Conservation (phyloP, 441 rosid species). For the Geranium incanum region DNA sequence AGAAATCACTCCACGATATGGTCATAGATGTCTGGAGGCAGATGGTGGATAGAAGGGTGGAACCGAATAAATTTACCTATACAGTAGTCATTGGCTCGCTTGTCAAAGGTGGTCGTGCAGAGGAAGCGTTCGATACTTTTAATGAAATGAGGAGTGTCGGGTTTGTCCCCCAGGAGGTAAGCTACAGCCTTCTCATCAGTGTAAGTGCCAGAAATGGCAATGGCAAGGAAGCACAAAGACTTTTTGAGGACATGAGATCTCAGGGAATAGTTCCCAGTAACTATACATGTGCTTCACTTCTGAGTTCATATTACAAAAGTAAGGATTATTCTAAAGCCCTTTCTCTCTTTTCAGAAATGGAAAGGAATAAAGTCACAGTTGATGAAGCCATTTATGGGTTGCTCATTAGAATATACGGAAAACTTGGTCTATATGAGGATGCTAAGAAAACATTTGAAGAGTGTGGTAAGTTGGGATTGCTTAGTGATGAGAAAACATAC, state of each 20-base stretch:
- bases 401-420: slow-evolving; percentile 84
- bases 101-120: slow-evolving; percentile 47
- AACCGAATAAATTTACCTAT: slow-evolving; percentile 59
- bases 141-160: slow-evolving; percentile 59
- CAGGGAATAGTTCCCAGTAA: slow-evolving; percentile 66
- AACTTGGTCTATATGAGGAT: slow-evolving; percentile 73
- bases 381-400: slow-evolving; percentile 88
- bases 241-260: slow-evolving; percentile 70
- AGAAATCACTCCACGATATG: slow-evolving; percentile 58
- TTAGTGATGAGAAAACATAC: slow-evolving; percentile 75
- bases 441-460: slow-evolving; percentile 66
- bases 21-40: slow-evolving; percentile 67
- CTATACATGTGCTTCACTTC: slow-evolving; percentile 88
- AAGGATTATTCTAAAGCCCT: slow-evolving; percentile 76
- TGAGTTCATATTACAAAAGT: slow-evolving; percentile 60
- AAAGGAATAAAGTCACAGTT: slow-evolving; percentile 42
- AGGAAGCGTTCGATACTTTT: slow-evolving; percentile 59
- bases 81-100: slow-evolving; percentile 67
- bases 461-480: slow-evolving; percentile 46
- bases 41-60: slow-evolving; percentile 52
- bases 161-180: slow-evolving; percentile 70
- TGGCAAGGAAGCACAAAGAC: slow-evolving; percentile 47
- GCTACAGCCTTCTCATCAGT: slow-evolving; percentile 64
- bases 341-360: slow-evolving; percentile 80
- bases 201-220: slow-evolving; percentile 43